Percentiles rank a stretch among this genome's conserved stretches.
These are phyloP conservation scores for Piper betle DNA, from an alignment of 164 flowering plant genomes.

Conservation along the genomic window DNA sequence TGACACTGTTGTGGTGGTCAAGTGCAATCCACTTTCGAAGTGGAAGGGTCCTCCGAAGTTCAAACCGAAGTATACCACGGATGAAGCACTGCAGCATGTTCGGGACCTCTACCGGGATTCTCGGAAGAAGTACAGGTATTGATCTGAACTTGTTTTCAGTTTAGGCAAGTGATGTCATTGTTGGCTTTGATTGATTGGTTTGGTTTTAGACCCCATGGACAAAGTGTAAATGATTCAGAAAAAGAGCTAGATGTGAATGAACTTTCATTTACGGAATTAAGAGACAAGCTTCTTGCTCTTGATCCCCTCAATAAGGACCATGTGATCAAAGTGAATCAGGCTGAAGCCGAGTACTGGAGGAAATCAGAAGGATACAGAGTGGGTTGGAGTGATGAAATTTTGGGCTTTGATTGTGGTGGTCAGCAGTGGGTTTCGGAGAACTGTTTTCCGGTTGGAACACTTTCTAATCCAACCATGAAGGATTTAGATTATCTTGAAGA, in stretches of 20 bases:
- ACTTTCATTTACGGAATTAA: constrained; percentile 77
- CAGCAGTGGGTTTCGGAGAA: constrained; percentile 99
- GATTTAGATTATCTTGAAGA: constrained; percentile 80
- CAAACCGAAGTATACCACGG: constrained; percentile 62
- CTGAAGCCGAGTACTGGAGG: constrained; percentile 96
- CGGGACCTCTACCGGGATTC: constrained; percentile 18
- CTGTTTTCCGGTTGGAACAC: constrained; percentile 87
- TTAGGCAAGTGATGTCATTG: no score
- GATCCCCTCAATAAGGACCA: constrained; percentile 89
- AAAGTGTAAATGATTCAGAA: no score
- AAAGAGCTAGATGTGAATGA: constrained; percentile 44
- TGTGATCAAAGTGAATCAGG: constrained; percentile 67
- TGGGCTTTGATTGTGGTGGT: constrained; percentile 99
- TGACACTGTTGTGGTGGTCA: constrained; percentile 86
- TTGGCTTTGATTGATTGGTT: no score
- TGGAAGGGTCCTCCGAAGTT: constrained; percentile 79
- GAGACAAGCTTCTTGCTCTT: constrained; percentile 88
- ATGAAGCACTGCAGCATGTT: constrained; percentile 81
- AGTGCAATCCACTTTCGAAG: constrained; percentile 80
- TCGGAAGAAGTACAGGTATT: no score
- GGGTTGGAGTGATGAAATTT: constrained; percentile 97
- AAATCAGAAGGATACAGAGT: constrained; percentile 95
- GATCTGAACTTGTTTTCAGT: no score
- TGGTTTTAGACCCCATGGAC: no score
- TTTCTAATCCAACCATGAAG: constrained; percentile 78